Evolutionary conservation across 805 yeast genomes (phyloP).

Genomic region (Kluyveromyces nonfermentans): DNA sequence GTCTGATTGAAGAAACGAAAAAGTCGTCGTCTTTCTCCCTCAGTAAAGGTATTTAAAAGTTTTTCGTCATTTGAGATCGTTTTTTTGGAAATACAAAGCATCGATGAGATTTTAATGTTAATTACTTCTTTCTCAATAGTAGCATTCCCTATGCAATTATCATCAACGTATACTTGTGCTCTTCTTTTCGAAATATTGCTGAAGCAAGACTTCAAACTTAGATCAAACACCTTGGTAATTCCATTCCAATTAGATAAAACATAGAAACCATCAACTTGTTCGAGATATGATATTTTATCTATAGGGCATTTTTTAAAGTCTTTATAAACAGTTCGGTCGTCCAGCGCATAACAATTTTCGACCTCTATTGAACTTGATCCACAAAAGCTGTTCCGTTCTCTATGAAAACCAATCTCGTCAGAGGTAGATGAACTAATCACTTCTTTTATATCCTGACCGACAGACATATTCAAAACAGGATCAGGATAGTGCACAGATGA

Average conservation of each 20-base stretch:
- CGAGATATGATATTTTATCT: slow-evolving; percentile 12
- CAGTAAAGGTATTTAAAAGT: not conserved
- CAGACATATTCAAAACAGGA: slow-evolving; percentile 18
- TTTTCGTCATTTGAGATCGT: not conserved
- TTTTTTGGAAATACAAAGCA: slow-evolving; percentile 2
- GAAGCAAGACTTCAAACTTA: not conserved
- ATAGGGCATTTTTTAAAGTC: slow-evolving; percentile 5
- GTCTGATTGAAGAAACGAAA: slow-evolving; percentile 7
- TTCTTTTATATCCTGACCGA: slow-evolving; percentile 1
- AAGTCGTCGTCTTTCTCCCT: slow-evolving; percentile 15
- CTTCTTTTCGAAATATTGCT: slow-evolving; percentile 8
- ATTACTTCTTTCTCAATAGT: slow-evolving; percentile 5
- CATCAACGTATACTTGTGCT: slow-evolving; percentile 16
- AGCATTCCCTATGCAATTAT: slow-evolving; percentile 19
- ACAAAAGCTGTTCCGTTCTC: not conserved
- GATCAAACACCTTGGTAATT: slow-evolving; percentile 9
- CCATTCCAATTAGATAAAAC: slow-evolving; percentile 20
- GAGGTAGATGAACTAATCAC: slow-evolving; percentile 18
- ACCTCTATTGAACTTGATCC: not conserved
- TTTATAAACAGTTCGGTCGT: not conserved
- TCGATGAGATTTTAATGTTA: slow-evolving; percentile 1
- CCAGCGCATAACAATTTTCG: not conserved
- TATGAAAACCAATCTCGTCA: slow-evolving; percentile 11
- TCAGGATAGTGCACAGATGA: slow-evolving; percentile 23
- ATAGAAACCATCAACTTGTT: slow-evolving; percentile 4